These are phyloP conservation scores for Ceratobasidium sp. DNA, from an alignment of 1,284 basidiomycete species.

Conservation along the genomic window DNA sequence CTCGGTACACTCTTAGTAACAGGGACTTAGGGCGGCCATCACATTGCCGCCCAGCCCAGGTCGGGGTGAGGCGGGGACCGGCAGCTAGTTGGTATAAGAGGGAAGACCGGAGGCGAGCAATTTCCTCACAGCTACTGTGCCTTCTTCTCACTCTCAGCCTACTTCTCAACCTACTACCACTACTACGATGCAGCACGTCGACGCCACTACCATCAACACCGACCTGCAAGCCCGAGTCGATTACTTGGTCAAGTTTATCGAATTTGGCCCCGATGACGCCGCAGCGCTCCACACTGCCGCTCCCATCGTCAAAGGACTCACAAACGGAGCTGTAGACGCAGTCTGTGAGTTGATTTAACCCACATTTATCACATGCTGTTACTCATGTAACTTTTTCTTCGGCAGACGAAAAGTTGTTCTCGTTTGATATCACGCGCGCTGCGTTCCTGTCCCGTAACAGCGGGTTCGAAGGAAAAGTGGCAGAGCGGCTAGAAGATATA, in stretches of 20 bases:
- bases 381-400: no score
- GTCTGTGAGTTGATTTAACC: conserved; percentile 44
- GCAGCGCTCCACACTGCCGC: conserved; percentile 44
- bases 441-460: conserved; percentile 46
- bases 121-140: background rate
- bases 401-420: conserved; percentile 47
- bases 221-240: conserved; percentile 45
- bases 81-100: background rate
- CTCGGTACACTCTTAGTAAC: background rate
- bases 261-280: conserved; percentile 45
- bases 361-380: no score
- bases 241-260: conserved; percentile 45
- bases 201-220: conserved; percentile 36
- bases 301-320: conserved; percentile 39
- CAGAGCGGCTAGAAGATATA: conserved; percentile 23
- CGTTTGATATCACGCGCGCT: conserved; percentile 46
- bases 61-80: background rate
- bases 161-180: no score
- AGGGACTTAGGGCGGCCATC: background rate
- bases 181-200: conserved; percentile 36
- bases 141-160: no score
- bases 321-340: conserved; percentile 38
- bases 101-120: background rate
- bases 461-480: conserved; percentile 40
- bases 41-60: background rate